Evolutionary conservation across 225 moss, liverwort and hornwort genomes (phyloP), one percentile per base, ranked within the genome.

Genomic region (Lunularia cruciata): DNA sequence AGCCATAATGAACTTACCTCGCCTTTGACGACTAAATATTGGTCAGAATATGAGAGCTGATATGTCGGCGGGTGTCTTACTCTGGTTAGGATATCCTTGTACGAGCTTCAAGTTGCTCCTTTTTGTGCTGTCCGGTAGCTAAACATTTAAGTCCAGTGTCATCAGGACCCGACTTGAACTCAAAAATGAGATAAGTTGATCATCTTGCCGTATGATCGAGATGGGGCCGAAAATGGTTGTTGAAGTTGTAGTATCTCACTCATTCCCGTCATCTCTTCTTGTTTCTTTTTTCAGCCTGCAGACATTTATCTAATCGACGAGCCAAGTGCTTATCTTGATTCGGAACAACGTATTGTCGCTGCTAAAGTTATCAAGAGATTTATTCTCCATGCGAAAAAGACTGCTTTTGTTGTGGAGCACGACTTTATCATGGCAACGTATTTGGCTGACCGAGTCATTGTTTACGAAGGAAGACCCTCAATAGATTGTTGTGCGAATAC

Each of bases 361-460:
- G 92, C 95, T 3, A 95, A 95, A 69, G 95, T 95, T 11, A 95
- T 95, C 1, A 95, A 95, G 74, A 80, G 92, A 70, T 92, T 95
- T 69, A 95, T 95, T 57, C 80, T 95, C 47, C 95, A 95, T 65
- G 95, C 95, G 31, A 95, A 95, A 81, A 95, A 95, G 80, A 95
- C 95, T 6, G 95, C 92, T 9, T 95, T 95, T 51, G 95, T 95
- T 65, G 95, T 95, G 79, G 95, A 95, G 84, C 95, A 95, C 67
- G 95, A 95, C 73, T 95, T 95, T 37, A 95, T 95, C 47, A 95
- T 95, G 95, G 95, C 95, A 20, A 95, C 95, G 19, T 95, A 95
- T 67, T 75, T 95, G 84, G 95, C 95, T 65, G 95, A 95, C 57
- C 76, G 95, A 43, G 95, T 95, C 54, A 95, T 95, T 64, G 95